Conservation (phyloP, 2,329 filamentous ascomycete genomes). For the Cladosporium phlei region DNA sequence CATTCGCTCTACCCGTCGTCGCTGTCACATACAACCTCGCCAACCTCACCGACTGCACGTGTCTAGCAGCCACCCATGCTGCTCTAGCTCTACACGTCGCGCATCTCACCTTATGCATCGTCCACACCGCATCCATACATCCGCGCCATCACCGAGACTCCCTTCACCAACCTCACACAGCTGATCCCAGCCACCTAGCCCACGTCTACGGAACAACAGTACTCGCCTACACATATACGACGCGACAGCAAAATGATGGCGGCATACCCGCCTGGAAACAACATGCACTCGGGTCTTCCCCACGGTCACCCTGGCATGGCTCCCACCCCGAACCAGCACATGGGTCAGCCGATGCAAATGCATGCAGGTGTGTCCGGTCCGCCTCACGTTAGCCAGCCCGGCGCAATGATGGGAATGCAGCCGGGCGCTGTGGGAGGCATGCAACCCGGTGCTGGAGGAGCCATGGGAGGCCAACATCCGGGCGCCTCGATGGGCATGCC, state of each 20-base stretch:
- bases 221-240: not conserved
- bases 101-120: conserved; percentile 27
- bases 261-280: conserved; percentile 60
- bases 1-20: not conserved
- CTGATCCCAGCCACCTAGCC: not conserved
- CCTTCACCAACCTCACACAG: conserved; percentile 19
- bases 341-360: conserved; percentile 65
- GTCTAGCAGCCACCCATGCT: conserved; percentile 7
- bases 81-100: not conserved
- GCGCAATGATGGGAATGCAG: conserved; percentile 73
- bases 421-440: conserved; percentile 70
- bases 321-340: conserved; percentile 66
- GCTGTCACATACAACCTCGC: not conserved
- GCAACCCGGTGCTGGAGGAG: conserved; percentile 59
- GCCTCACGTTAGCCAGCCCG: conserved; percentile 65
- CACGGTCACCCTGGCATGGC: conserved; percentile 59
- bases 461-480: conserved; percentile 29
- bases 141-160: conserved; percentile 27
- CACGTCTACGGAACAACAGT: not conserved
- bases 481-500: conserved; percentile 32
- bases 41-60: not conserved
- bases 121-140: conserved; percentile 19
- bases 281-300: conserved; percentile 65
- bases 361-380: conserved; percentile 66
- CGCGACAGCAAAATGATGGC: conserved; percentile 51